These are phyloP conservation scores for Tephrocybe sp. DNA, from an alignment of 768 basidiomycete species.

Conservation along the genomic window DNA sequence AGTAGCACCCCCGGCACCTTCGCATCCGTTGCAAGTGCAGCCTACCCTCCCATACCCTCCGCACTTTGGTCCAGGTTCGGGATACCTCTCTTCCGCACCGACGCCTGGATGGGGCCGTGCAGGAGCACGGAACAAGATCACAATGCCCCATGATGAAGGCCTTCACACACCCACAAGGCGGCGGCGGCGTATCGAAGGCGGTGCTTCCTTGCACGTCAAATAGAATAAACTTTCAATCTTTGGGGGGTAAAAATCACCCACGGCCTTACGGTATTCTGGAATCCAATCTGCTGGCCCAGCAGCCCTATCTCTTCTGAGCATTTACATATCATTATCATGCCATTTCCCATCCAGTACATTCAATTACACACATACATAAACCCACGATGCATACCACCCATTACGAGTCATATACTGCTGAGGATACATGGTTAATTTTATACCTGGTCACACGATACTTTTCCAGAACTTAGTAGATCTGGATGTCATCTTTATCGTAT, in stretches of 20 bases:
- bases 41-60: constrained; percentile 39
- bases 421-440: neutral
- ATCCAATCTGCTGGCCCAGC: neutral
- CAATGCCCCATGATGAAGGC: constrained; percentile 30
- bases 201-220: constrained; percentile 53
- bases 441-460: too few species aligned
- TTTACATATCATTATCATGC: neutral
- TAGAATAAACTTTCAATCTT: constrained; percentile 22
- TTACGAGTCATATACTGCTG: neutral
- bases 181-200: constrained; percentile 51
- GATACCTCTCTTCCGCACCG: constrained; percentile 50
- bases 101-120: constrained; percentile 45
- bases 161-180: constrained; percentile 45
- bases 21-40: constrained; percentile 26
- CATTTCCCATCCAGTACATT: neutral
- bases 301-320: neutral
- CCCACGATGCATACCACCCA: neutral
- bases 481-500: too few species aligned
- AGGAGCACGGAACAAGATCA: constrained; percentile 34
- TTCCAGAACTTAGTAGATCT: too few species aligned
- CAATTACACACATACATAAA: neutral
- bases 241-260: neutral
- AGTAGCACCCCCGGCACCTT: constrained; percentile 29
- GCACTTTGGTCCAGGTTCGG: constrained; percentile 35
- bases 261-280: neutral